Evolutionary conservation across 2,329 filamentous ascomycete genomes (phyloP), one percentile per base, ranked within the genome.

Genomic region (Pseudomassariella vexata): DNA sequence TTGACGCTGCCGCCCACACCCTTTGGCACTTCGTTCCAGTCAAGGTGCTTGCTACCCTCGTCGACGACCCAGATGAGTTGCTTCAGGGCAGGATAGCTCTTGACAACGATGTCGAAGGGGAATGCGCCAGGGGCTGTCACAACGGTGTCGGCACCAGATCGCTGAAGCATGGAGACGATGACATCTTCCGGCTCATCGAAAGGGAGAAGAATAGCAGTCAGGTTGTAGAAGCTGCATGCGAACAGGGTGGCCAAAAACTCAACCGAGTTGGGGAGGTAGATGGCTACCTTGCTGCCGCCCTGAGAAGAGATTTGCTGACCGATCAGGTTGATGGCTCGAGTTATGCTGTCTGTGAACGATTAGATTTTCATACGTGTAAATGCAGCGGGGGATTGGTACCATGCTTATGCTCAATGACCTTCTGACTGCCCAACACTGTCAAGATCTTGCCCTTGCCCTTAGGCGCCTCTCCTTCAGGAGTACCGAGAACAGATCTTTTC

Each of bases 1-100:
- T 84, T 84, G 39, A 94, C 69, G 40, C 72, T 79, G 36, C 82
- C 76, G 11, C 82, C 82, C 35, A 82, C 80, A 31, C 84, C 82
- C 50, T 82, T 75, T 9, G 89, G 88, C 3, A 89, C 76, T 53
- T 90, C 85, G 47, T 86, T 89, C 89, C 90, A 98, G 59, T 95
- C 89, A 72, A 98, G 83, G 54, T 96, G 90, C 46, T 79, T 77
- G 63, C 81, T 95, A 24, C 87, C 87, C 50, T 87, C 76, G 48
- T 95, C 90, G 5, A 94, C 87, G 9, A 95, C 89, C 86, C 89
- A 96, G 46, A 95, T 75, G 19, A 95, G 70, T 45, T 88, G 78
- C 39, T 79, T 80, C 27, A 98, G 70, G 22, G 73, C 70, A 5
- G 80, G 71, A 48, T 85, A 87, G 32, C 68, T 71, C 48, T 80